Conservation (phyloP, 352 stramenopile species). For the Phytophthora ohioensis region DNA sequence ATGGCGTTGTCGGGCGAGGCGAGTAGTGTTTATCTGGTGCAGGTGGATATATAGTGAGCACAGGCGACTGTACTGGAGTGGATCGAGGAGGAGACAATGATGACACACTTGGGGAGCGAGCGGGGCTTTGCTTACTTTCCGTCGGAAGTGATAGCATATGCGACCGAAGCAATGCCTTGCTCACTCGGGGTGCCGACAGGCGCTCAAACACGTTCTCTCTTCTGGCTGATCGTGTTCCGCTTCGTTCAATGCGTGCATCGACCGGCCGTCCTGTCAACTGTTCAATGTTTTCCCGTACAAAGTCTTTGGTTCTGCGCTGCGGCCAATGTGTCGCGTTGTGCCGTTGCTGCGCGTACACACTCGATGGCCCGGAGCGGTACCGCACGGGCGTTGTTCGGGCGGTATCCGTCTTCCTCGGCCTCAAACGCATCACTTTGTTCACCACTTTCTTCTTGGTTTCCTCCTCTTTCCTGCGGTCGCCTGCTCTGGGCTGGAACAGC, state of each 20-base stretch:
- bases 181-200: constrained; percentile 36
- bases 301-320: constrained; percentile 51
- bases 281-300: constrained; percentile 68
- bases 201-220: constrained; percentile 58
- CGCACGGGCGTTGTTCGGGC: constrained; percentile 6
- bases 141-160: background rate
- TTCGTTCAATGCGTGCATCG: background rate
- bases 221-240: background rate
- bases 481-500: constrained; percentile 58
- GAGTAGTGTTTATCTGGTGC: constrained; percentile 24
- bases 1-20: constrained; percentile 13
- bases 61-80: constrained; percentile 8
- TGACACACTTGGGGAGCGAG: constrained; percentile 10
- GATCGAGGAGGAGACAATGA: constrained; percentile 16
- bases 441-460: constrained; percentile 16
- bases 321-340: constrained; percentile 33
- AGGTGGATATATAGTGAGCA: constrained; percentile 27
- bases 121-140: background rate
- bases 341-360: constrained; percentile 38
- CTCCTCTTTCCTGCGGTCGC: constrained; percentile 48
- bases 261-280: constrained; percentile 45
- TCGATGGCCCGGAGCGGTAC: constrained; percentile 37
- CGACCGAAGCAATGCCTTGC: constrained; percentile 29
- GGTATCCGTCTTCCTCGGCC: constrained; percentile 1
- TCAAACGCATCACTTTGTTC: background rate